Evolutionary conservation across 371 early-diverging fungal species (phyloP).

Genomic region (Chytridium lagenaria): DNA sequence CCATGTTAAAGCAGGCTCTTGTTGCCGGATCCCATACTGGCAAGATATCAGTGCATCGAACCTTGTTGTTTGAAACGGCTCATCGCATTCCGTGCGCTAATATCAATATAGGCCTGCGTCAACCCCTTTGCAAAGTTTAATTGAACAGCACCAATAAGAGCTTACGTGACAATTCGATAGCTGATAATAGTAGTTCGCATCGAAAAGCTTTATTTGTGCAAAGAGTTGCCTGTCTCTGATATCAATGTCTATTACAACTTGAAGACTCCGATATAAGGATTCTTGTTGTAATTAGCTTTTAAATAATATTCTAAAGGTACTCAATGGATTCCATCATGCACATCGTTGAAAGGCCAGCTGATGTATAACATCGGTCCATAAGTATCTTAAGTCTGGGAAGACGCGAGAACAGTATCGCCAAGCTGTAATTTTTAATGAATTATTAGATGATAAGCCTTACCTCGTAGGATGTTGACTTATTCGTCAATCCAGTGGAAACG

Average conservation of each 20-base stretch:
- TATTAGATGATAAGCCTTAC: not conserved
- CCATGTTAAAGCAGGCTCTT: constrained; percentile 18
- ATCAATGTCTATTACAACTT: too few relatives aligned
- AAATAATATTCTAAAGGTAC: too few relatives aligned
- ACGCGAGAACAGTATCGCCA: constrained; percentile 20
- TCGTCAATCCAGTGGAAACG: not conserved
- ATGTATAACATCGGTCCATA: constrained; percentile 20
- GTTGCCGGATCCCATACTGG: constrained; percentile 22
- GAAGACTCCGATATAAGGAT: too few relatives aligned
- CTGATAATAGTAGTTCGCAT: constrained; percentile 34
- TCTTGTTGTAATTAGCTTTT: too few relatives aligned
- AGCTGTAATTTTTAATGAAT: constrained; percentile 17
- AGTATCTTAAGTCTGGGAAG: not conserved
- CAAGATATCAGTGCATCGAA: constrained; percentile 15
- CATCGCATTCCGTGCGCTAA: not conserved
- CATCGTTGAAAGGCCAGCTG: constrained; percentile 2
- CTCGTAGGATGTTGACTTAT: not conserved
- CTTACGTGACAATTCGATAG: constrained; percentile 27
- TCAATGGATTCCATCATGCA: constrained; percentile 33
- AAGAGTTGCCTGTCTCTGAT: not conserved
- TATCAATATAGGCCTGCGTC: not conserved
- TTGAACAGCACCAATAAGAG: too few relatives aligned
- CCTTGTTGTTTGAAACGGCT: not conserved
- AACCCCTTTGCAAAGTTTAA: too few relatives aligned
- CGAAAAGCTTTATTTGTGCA: constrained; percentile 33